Base-by-base conservation (phyloP, 2,329 filamentous ascomycete species). In the Clonostachys sp. region DNA sequence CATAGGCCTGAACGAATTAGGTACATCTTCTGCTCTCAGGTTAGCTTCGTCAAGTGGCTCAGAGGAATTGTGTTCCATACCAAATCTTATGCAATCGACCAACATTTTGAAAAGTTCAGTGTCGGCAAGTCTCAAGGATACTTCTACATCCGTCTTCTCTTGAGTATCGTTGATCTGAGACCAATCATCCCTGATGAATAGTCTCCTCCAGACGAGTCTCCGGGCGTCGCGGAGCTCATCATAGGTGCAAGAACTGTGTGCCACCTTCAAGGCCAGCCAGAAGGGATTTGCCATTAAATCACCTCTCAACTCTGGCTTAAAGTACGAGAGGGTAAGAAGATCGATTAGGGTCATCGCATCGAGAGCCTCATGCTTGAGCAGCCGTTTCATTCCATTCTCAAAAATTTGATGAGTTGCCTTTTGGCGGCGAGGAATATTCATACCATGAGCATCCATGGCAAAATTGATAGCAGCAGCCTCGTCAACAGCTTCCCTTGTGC, bases 101-200 rank as follows among this genome's bases (percentile, higher is more conserved):
- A 90, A 71, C 42, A 89, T 86, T 55, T 72, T 74, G 60, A 84
- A 91, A 6, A 90, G 72, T 30, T 84, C 75, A 5, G 90, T 95
- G 48, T 76, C 68, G 34, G 73, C 71, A 24, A 95, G 67, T 16
- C 80, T 72, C 30, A 78, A 74, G 46, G 83, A 73, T 30, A 90
- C 79, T 51, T 87, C 78, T 4, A 72, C 68, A 58, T 95, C 91
- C 48, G 83, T 81, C 61, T 88, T 86, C 50, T 86, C 75, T 43
- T 85, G 81, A 1, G 87, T 92, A 54, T 89, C 83, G 60, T 94
- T 92, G 60, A 95, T 79, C 49, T 72, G 74, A 24, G 78, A 72
- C 94, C 94, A 99, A 61, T 96, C 82, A 62, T 96, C 91, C 44
- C 84, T 82, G 54, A 92, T 78, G 58, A 87, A 87, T 51, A 90